A percentile compares a stretch with the other conserved stretches of the same genome.
phyloP scores from a whole-genome alignment of 2,329 filamentous ascomycete species.

The Berkeleyomyces rouxiae region DNA sequence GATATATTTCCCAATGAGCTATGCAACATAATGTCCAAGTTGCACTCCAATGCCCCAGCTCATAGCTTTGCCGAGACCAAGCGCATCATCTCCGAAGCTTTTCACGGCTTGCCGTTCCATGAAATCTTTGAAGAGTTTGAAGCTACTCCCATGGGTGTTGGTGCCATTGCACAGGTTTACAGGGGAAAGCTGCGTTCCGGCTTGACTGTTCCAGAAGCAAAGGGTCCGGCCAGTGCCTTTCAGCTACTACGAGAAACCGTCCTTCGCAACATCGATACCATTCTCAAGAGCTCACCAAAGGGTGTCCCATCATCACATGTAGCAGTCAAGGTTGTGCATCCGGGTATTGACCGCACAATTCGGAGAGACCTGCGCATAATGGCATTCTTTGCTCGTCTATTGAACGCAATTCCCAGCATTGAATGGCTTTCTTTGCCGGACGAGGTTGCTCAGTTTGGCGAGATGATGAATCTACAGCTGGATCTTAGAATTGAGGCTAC shows the following conservation, averaged over 20 bases:
- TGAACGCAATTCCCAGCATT: slow-evolving; percentile 83
- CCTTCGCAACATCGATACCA: slow-evolving; percentile 63
- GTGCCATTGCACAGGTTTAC: slow-evolving; percentile 95
- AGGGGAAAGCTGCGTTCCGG: slow-evolving; percentile 78
- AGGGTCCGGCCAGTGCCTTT: slow-evolving; percentile 20
- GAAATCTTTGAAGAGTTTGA: slow-evolving; percentile 96
- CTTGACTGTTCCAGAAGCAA: slow-evolving; percentile 27
- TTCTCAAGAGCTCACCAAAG: slow-evolving; percentile 73
- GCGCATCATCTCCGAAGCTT: slow-evolving; percentile 62
- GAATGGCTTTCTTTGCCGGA: slow-evolving; percentile 95
- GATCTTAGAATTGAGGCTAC: slow-evolving; percentile 89
- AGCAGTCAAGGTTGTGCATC: slow-evolving; percentile 90
- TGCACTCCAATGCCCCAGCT: slow-evolving; percentile 87
- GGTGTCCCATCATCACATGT: slow-evolving; percentile 83
- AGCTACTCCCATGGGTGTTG: slow-evolving; percentile 75
- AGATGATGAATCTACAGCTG: slow-evolving; percentile 97
- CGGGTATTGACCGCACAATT: slow-evolving; percentile 75
- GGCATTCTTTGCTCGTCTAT: slow-evolving; percentile 68
- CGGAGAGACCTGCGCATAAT: slow-evolving; percentile 88
- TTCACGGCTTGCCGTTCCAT: slow-evolving; percentile 61
- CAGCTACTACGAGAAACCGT: slow-evolving; percentile 27
- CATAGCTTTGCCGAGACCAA: slow-evolving; percentile 73
- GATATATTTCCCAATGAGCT: slow-evolving; percentile 92
- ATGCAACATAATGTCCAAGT: slow-evolving; percentile 82
- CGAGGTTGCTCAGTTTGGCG: slow-evolving; percentile 82